These are phyloP conservation scores for Kalmanozyma brasiliensis DNA, from an alignment of 1,284 basidiomycete species.

Conservation along the genomic window DNA sequence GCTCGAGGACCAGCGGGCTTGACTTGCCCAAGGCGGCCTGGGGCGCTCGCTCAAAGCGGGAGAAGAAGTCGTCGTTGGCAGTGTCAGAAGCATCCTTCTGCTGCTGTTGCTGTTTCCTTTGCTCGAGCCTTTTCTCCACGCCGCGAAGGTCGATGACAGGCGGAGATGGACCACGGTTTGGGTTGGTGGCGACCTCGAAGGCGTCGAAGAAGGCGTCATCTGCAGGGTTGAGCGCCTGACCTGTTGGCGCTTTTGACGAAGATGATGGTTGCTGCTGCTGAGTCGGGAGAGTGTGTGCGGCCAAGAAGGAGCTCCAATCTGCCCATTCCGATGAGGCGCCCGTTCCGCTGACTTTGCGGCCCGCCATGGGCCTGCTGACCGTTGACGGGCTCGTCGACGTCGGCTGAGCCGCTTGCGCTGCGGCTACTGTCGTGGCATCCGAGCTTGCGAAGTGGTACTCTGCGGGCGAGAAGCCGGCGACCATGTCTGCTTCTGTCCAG, in stretches of 20 bases:
- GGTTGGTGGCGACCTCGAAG: slow-evolving; percentile 42
- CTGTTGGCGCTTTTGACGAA: not conserved
- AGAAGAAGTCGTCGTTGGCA: slow-evolving; percentile 53
- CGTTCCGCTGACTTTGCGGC: slow-evolving; percentile 23
- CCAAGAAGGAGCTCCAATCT: slow-evolving; percentile 41
- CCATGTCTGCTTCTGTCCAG: slow-evolving; percentile 50
- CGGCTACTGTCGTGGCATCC: not conserved
- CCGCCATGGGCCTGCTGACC: slow-evolving; percentile 4
- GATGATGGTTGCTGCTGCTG: slow-evolving; percentile 16
- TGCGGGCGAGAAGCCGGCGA: slow-evolving; percentile 50
- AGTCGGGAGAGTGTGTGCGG: slow-evolving; percentile 31
- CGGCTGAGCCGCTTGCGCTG: not conserved
- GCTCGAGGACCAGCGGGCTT: slow-evolving; percentile 42
- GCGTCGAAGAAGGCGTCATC: slow-evolving; percentile 55
- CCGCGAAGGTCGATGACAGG: slow-evolving; percentile 63
- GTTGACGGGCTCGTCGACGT: not conserved
- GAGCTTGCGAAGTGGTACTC: slow-evolving; percentile 12
- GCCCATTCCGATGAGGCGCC: slow-evolving; percentile 43
- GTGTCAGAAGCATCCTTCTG: slow-evolving; percentile 1
- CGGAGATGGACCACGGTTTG: slow-evolving; percentile 47
- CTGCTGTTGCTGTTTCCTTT: slow-evolving; percentile 27
- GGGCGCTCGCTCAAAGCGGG: slow-evolving; percentile 47
- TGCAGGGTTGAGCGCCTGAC: slow-evolving; percentile 31
- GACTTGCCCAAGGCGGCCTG: slow-evolving; percentile 29
- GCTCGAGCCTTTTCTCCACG: slow-evolving; percentile 57